Base-by-base conservation (phyloP, 768 basidiomycete genomes). In the Lactarius psammicola region DNA sequence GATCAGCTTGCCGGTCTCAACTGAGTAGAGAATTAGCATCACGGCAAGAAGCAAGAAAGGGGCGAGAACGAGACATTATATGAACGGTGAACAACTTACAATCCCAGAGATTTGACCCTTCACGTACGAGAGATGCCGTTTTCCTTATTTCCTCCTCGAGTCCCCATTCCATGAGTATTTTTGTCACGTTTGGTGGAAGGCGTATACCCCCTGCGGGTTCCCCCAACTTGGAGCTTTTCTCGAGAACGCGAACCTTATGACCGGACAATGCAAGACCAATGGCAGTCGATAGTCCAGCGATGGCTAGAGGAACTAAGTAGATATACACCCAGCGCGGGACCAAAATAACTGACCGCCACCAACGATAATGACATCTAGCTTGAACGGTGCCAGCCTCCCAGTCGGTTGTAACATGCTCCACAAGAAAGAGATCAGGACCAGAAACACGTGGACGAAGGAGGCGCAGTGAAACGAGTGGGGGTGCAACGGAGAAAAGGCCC, bases 181-280 rank as follows among this genome's bases (percentile, higher is more conserved):
- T 70, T 4, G 67, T 70, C 31, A 68, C 55, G 33, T 70, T 70
- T 36, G 69, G 69, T 1, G 67, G 44, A 30, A 70, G 20, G 18
- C 67, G 63, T 18, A 68, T 33, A 31, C 69, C 69, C 17, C 55
- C 63, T 0, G 44, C 30, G 2, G n/a, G 13, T 1, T 53, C 31
- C 26, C 38, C 34, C 0, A 65, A 46, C 6, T 15, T 28, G 1
- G 44, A 7, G 17, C 30, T 13, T 46, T n/a, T 61, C 33, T 70
- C 69, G 44, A 70, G 63, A 33, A 70, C 53, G 30, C 69, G 69
- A n/a, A 70, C 69, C 0, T 55, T 60, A 33, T 70, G 69, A 28
- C 69, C 69, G n/a, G 63, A 64, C 36, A 49, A n/a, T n/a, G 69
- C 67, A 33, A 70, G 67, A 20, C 67, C 63, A 13, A 65, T 33